Evolutionary conservation across 768 basidiomycete species (phyloP), one percentile per base, ranked within the genome.

Genomic region (Suillus bovinus): DNA sequence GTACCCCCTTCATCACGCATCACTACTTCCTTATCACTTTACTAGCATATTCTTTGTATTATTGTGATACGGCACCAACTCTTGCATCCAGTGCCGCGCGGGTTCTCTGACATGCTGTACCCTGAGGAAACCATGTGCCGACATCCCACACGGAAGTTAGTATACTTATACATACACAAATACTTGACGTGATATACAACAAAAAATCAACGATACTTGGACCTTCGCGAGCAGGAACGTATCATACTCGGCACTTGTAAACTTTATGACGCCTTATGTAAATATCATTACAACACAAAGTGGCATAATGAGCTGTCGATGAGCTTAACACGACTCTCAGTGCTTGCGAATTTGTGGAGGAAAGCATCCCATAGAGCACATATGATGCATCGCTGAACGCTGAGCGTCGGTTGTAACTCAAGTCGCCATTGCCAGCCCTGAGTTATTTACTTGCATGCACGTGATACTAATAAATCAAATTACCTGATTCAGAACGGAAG

Each of bases 11-110:
- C 55, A 29, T 56, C 39, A 56, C 54, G 34, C 24, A 24, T 55
- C 9, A 38, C 34, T 27, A 59, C 27, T 59, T 58, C 54, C 58
- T 56, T 9, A 55, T 36, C 14, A 56, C 39, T 29, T 39, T 17
- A 56, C 38, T 34, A 56, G 55, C 55, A 56, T 56, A 56, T 56
- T n/a, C 22, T 55, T 56, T 56, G 55, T 56, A 56, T 29, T 60
- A 58, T 56, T 58, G 47, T 60, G 59, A 58, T 60, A 34, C 38
- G 16, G 54, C 55, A 38, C 39, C 33, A 27, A 56, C 55, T 44
- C 4, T 39, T 38, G 54, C 54, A 38, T 55, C 4, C 33, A 38
- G 22, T 17, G 24, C 27, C 22, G 8, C 34, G 16, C 53, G 34
- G 31, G 50, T 33, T n/a, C 29, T 33, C 31, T n/a, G 20, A 31